Conservation (phyloP, 345 rosid species). For the Ceriops decandra region DNA sequence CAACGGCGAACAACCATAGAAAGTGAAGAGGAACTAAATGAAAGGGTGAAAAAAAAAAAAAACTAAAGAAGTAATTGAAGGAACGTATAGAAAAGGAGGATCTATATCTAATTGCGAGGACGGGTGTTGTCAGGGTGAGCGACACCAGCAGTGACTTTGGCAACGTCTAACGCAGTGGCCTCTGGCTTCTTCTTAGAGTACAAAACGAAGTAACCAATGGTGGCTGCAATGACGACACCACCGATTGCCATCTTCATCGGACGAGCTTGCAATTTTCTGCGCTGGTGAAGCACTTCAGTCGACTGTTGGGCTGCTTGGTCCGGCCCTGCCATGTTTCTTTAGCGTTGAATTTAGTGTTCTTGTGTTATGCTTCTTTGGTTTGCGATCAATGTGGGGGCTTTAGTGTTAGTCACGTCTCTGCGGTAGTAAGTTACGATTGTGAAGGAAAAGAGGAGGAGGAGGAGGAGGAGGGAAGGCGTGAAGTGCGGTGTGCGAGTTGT, state of each 20-base stretch:
- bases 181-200: conserved; percentile 56
- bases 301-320: conserved; percentile 31
- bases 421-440: too few relatives aligned
- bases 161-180: conserved; percentile 62
- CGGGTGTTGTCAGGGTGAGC: conserved; percentile 40
- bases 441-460: too few relatives aligned
- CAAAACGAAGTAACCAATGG: conserved; percentile 49
- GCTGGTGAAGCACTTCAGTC: conserved; percentile 33
- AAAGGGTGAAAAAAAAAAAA: too few relatives aligned
- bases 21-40: too few relatives aligned
- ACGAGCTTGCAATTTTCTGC: conserved; percentile 22
- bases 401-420: too few relatives aligned
- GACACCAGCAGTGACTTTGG: conserved; percentile 51
- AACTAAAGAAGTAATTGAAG: background rate
- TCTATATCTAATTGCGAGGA: conserved; percentile 26
- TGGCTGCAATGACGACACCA: conserved; percentile 34
- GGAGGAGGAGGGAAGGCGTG: too few relatives aligned
- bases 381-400: background rate
- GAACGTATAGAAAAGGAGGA: too few relatives aligned
- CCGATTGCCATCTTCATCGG: conserved; percentile 45
- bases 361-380: too few relatives aligned
- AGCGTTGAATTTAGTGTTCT: background rate
- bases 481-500: too few relatives aligned
- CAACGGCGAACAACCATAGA: too few relatives aligned
- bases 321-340: conserved; percentile 28